These are phyloP conservation scores for Rhytidiadelphus loreus DNA, from an alignment of 225 moss, liverwort and hornwort species.

Conservation along the genomic window DNA sequence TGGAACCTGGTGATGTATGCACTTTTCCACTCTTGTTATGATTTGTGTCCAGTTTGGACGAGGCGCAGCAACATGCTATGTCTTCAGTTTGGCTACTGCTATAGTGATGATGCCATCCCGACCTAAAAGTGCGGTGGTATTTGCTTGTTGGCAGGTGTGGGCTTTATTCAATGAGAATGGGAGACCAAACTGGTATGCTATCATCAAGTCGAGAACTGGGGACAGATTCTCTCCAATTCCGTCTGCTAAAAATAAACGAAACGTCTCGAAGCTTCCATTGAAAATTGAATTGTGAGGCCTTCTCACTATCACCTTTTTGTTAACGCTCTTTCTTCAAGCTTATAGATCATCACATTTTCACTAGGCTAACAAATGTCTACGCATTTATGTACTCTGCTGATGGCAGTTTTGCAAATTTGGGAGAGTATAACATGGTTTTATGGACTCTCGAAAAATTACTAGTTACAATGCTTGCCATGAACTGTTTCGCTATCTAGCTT, in stretches of 20 bases:
- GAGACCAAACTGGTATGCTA: constrained; percentile 95
- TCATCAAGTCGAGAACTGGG: constrained; percentile 72
- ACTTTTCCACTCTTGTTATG: background rate
- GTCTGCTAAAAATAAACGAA: constrained; percentile 15
- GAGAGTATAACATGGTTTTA: background rate
- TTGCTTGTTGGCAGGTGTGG: constrained; percentile 57
- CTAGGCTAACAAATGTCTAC: background rate
- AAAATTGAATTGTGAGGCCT: constrained; percentile 55
- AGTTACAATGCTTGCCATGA: background rate
- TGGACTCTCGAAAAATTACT: background rate
- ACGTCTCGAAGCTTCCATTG: constrained; percentile 30
- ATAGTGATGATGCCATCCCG: background rate
- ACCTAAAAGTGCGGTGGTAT: background rate
- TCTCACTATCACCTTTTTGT: background rate
- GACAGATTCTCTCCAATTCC: constrained; percentile 59
- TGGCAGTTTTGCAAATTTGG: background rate
- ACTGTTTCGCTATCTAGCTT: background rate
- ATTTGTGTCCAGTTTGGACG: background rate
- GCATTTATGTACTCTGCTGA: background rate
- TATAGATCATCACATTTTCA: background rate
- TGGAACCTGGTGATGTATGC: constrained; percentile 89
- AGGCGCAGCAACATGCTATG: background rate
- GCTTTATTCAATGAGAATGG: constrained; percentile 80
- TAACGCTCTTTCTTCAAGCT: background rate
- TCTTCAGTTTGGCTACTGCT: background rate